Base-by-base conservation (phyloP, 2,329 filamentous ascomycete genomes). In the Didymellaceae sp. region DNA sequence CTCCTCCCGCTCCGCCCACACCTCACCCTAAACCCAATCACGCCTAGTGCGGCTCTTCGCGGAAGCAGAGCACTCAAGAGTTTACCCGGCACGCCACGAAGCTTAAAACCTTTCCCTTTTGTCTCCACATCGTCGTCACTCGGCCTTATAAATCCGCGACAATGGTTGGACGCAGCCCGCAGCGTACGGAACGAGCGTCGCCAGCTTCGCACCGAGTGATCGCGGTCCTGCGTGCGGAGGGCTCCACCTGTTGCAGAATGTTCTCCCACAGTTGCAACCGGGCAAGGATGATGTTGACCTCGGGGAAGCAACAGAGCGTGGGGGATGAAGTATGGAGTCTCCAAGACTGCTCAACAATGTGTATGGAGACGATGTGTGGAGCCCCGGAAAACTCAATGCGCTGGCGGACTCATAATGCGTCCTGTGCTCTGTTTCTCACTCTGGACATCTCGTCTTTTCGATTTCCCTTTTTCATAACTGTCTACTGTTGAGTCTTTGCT, bases 81-180 rank as follows among this genome's bases (percentile, higher is more conserved):
- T 52, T 52, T 52, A 52, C 42, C 48, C 42, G 48, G 42, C 35
- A 8, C 37, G 48, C 48, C 42, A 52, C 48, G 43, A 46, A 52
- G 48, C 48, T 52, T 52, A 46, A 52, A 43, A 38, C 37, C 28
- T 52, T 46, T 46, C 42, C 48, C 48, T 42, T 11, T 2, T 10
- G 32, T 20, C 13, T 41, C 48, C 48, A 52, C 42, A 35, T 35
- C 25, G 48, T 52, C 48, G 42, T 52, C 48, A 52, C 48, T 30
- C 20, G 20, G 14, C 32, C 13, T 32, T 37, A 30, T 30, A 37
- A 42, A 41, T 25, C 35, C 38, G 30, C 20, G 6, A n/a, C 30
- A 22, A n/a, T 40, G 48, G 35, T 35, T 51, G 35, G 41, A 17
- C 26, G 47, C 47, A 45, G 35, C 41, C 30, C 33, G 34, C 45